Conservation (phyloP, 2,329 filamentous ascomycete species). For the Stromatinia cepivora region DNA sequence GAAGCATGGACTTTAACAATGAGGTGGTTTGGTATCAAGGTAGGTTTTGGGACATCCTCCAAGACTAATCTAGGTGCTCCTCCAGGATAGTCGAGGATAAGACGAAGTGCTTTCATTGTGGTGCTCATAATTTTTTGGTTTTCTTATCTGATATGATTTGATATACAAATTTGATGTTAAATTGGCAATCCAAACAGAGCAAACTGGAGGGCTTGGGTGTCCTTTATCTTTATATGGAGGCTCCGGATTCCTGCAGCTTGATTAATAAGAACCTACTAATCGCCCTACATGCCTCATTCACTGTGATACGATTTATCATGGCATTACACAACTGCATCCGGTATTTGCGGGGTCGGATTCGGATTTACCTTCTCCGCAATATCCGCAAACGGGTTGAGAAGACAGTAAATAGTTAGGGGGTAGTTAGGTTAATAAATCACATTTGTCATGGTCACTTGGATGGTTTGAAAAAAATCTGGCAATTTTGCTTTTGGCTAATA, state of each 20-base stretch:
- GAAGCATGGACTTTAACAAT: conserved; percentile 34
- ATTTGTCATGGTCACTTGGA: neutral
- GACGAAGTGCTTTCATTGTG: conserved; percentile 35
- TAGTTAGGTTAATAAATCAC: neutral
- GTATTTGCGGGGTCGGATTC: neutral
- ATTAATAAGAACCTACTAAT: conserved; percentile 5
- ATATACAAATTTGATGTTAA: neutral
- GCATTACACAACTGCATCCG: neutral
- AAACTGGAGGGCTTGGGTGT: neutral
- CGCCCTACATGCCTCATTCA: neutral
- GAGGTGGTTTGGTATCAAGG: conserved; percentile 26
- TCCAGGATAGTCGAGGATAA: conserved; percentile 24
- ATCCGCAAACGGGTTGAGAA: neutral
- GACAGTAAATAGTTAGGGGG: neutral
- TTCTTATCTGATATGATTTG: no score
- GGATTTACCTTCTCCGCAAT: neutral
- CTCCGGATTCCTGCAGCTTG: neutral
- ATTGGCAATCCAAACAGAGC: neutral
- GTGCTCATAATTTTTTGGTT: neutral
- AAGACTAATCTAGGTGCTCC: conserved; percentile 26
- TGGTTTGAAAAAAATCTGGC: neutral
- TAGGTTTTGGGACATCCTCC: conserved; percentile 29
- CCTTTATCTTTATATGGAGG: conserved; percentile 1
- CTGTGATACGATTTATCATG: neutral
- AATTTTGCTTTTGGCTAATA: neutral